Base-by-base conservation (phyloP, 176 grass and related monocot species). In the Tuctoria greenei region DNA sequence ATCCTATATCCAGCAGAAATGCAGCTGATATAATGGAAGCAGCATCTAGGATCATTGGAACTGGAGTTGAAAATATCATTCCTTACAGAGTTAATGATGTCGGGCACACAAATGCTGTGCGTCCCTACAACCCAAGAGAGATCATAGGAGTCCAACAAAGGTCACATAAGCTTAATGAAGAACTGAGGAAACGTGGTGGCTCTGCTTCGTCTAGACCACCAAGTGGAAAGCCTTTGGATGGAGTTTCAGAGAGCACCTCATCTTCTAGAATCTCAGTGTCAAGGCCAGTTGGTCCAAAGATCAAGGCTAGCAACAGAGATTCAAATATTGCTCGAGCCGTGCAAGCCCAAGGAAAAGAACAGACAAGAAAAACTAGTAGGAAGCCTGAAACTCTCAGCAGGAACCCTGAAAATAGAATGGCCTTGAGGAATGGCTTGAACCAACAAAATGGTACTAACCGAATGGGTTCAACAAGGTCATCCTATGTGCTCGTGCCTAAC, bases 21-120 rank as follows among this genome's bases (percentile, higher is more conserved):
- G 95, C 87, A 9, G 83, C 82, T 82, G 85, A 92, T 59, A 95
- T 99, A 58, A 90, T 95, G 87, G 87, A 99, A 43, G 87, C 76
- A 15, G 89, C 92, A 61, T 88, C 89, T 14, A 90, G 86, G 80
- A 90, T 90, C 70, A 86, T 88, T 66, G 71, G 90, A 69, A 38
- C 83, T 85, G 84, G 74, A 85, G 65, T 75, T 76, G 78, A 82
- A 23, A 90, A 71, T 36, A 41, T 25, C 41, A 72, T 38, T 27
- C 61, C 74, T 55, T 61, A 67, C 20, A 83, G 59, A 63, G 50
- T 68, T 73, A 31, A 57, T 68, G 70, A 90, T 80, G 79, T 68
- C 51, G 71, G 57, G 44, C 76, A 64, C 54, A 23, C 75, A 59
- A 78, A 67, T 80, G 69, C 77, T 60, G 74, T 60, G 74, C 85